These are phyloP conservation scores for Xylaria acuta DNA, from an alignment of 495 filamentous ascomycete species.

Conservation along the genomic window DNA sequence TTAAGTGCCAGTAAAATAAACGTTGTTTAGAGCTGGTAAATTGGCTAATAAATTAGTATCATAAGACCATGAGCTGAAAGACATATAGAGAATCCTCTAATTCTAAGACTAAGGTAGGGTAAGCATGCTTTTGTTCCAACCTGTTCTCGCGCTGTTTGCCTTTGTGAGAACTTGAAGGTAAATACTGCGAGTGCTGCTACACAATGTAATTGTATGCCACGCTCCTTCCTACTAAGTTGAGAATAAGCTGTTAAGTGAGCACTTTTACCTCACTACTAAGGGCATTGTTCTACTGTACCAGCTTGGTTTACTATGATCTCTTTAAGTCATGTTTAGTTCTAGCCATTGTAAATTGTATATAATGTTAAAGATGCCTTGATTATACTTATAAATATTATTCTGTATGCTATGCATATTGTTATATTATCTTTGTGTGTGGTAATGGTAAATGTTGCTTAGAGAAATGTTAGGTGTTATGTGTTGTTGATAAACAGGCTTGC, in stretches of 20 bases:
- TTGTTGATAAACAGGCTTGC: not conserved
- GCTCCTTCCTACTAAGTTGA: conserved; percentile 2
- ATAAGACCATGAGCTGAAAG: not conserved
- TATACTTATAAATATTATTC: too few relatives aligned
- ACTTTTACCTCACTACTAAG: not conserved
- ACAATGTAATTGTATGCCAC: not conserved
- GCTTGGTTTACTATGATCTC: not conserved
- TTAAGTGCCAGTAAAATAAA: not conserved
- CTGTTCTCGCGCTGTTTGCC: not conserved
- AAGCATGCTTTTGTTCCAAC: not conserved
- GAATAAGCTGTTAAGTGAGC: not conserved
- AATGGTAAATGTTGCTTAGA: not conserved
- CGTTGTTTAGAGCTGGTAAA: not conserved
- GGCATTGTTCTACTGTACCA: not conserved
- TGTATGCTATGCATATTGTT: not conserved
- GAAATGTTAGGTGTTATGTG: not conserved
- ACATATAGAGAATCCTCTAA: not conserved
- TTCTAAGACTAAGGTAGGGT: not conserved
- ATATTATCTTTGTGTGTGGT: not conserved
- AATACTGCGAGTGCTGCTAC: not conserved
- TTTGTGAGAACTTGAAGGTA: not conserved
- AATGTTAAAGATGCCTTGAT: too few relatives aligned
- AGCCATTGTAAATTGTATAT: too few relatives aligned
- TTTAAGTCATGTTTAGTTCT: too few relatives aligned
- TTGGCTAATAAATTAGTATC: not conserved